Evolutionary conservation across 2,329 filamentous ascomycete species (phyloP).

Genomic region (Nannizziopsis arthrosporioides): DNA sequence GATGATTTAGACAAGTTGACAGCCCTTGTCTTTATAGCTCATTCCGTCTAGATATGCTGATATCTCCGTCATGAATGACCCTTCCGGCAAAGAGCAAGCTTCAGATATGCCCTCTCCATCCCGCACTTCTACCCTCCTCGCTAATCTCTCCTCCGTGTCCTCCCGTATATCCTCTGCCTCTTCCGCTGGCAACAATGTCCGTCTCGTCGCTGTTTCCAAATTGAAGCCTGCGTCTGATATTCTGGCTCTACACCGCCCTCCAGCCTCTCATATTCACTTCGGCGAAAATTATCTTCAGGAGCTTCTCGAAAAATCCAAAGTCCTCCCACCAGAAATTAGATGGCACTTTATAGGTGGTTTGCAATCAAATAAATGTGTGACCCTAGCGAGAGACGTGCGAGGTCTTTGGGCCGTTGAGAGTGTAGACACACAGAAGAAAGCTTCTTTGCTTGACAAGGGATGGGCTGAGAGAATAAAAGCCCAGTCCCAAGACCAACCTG

Average conservation of each 20-base stretch:
- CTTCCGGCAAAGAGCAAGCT: neutral
- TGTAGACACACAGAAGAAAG: conserved; percentile 81
- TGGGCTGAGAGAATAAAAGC: conserved; percentile 45
- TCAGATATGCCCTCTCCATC: conserved; percentile 18
- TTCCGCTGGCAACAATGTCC: conserved; percentile 25
- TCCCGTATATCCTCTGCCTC: conserved; percentile 44
- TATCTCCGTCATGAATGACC: neutral
- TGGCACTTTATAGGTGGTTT: conserved; percentile 98
- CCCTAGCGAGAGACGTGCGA: conserved; percentile 66
- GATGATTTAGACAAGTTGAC: too few species aligned
- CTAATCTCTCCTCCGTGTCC: conserved; percentile 51
- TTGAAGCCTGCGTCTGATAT: conserved; percentile 89
- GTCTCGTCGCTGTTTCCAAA: conserved; percentile 91
- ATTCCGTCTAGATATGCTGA: neutral
- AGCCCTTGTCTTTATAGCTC: neutral
- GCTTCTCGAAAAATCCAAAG: conserved; percentile 67
- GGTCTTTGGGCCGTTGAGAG: conserved; percentile 89
- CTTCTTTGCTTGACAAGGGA: conserved; percentile 64
- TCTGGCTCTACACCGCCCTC: conserved; percentile 60
- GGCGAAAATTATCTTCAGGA: conserved; percentile 96
- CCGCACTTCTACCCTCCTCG: conserved; percentile 51
- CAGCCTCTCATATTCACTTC: conserved; percentile 60
- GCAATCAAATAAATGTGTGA: conserved; percentile 87
- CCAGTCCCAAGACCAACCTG: conserved; percentile 20
- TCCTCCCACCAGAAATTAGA: conserved; percentile 61